Percentiles rank a stretch among this genome's conserved stretches.
phyloP scores from a whole-genome alignment of 2,329 filamentous ascomycete genomes.

The Sclerotinia subarctica region DNA sequence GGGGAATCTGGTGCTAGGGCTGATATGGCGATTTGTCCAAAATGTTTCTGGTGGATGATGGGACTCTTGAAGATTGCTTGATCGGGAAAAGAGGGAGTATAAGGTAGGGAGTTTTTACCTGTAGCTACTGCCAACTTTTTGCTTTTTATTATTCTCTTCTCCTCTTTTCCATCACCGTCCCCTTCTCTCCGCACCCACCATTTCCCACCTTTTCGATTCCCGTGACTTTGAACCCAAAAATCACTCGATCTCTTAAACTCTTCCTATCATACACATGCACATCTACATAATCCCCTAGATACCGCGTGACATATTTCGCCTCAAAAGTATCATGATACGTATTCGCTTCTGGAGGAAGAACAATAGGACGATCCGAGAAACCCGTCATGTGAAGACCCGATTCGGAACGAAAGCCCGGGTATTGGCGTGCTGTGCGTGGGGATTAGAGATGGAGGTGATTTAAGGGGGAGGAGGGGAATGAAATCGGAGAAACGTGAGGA shows the following conservation, averaged over 20 bases:
- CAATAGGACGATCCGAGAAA: slow-evolving; percentile 38
- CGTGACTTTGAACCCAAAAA: slow-evolving; percentile 29
- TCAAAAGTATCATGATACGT: slow-evolving; percentile 33
- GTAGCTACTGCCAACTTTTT: slow-evolving; percentile 39
- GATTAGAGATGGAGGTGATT: too few relatives aligned
- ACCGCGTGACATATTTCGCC: slow-evolving; percentile 33
- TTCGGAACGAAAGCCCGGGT: slow-evolving; percentile 38
- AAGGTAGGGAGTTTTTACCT: slow-evolving; percentile 37
- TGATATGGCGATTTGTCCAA: too few relatives aligned
- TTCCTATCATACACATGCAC: slow-evolving; percentile 24
- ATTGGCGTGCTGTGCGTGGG: slow-evolving; percentile 25
- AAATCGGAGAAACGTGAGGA: not conserved
- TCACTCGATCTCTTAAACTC: slow-evolving; percentile 32
- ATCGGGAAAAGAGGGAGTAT: slow-evolving; percentile 27
- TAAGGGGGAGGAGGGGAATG: not conserved
- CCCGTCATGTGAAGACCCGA: slow-evolving; percentile 35
- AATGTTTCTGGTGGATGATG: slow-evolving; percentile 17
- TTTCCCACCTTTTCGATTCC: slow-evolving; percentile 28
- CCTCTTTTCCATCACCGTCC: not conserved
- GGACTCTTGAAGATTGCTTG: slow-evolving; percentile 6
- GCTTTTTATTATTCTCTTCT: slow-evolving; percentile 1
- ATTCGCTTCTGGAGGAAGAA: slow-evolving; percentile 30
- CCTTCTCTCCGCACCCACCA: slow-evolving; percentile 25
- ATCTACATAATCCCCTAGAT: slow-evolving; percentile 33
- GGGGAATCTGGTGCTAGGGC: too few relatives aligned